A percentile compares a stretch with the other conserved stretches of the same genome.
phyloP scores from a whole-genome alignment of 495 filamentous ascomycete species.

The Sordaria brevicollis region DNA sequence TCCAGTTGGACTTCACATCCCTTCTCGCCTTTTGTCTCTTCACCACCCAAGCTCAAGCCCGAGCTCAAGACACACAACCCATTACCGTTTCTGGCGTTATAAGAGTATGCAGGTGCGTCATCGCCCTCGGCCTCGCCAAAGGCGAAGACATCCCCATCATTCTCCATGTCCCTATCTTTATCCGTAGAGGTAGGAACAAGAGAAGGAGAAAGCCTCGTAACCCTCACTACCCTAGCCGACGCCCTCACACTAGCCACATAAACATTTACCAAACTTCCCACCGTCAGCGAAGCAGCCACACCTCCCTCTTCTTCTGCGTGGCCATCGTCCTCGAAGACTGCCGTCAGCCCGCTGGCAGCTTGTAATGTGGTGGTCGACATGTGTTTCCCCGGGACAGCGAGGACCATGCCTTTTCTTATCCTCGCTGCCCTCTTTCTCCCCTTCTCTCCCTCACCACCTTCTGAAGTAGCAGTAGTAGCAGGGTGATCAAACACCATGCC shows the following conservation, averaged over 20 bases:
- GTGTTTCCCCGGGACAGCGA: conserved; percentile 47
- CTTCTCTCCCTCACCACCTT: conserved; percentile 4
- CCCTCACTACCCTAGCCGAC: conserved; percentile 52
- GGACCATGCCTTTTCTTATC: conserved; percentile 77
- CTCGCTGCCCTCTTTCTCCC: conserved; percentile 17
- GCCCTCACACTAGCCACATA: conserved; percentile 85
- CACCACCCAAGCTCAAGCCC: background rate
- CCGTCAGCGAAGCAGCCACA: conserved; percentile 25
- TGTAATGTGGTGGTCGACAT: conserved; percentile 42
- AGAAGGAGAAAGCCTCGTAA: background rate
- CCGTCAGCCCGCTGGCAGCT: conserved; percentile 44
- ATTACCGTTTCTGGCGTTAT: conserved; percentile 1
- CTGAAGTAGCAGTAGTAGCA: background rate
- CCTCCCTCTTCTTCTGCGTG: background rate
- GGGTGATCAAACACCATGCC: conserved; percentile 53
- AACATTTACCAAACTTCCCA: conserved; percentile 56
- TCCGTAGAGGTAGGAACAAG: background rate
- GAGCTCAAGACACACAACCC: no score
- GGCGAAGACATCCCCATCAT: background rate
- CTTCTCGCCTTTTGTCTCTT: conserved; percentile 24
- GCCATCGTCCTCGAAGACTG: conserved; percentile 29
- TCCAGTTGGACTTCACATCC: conserved; percentile 62
- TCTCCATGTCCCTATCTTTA: background rate
- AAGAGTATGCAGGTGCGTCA: conserved; percentile 20
- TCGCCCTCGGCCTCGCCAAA: conserved; percentile 9